Percentiles rank a stretch among this genome's conserved stretches.
Conservation (phyloP, 2,329 filamentous ascomycete species). For the Achaetomium macrosporum region DNA sequence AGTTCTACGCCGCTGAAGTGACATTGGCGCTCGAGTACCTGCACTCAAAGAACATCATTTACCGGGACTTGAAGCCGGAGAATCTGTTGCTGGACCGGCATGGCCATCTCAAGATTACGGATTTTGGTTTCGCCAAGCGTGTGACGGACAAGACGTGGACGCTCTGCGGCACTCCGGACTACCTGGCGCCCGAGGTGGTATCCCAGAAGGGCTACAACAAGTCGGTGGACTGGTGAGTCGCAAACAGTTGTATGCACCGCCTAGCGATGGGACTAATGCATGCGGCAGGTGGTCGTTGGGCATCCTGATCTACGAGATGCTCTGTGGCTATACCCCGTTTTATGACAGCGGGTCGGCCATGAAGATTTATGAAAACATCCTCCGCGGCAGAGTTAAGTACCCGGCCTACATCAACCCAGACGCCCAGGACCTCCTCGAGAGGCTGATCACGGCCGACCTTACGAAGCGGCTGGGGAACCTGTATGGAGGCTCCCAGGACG, state of each 20-base stretch:
- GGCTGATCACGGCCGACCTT: slow-evolving; percentile 88
- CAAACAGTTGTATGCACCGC: not conserved
- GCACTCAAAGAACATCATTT: slow-evolving; percentile 93
- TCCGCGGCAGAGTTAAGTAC: slow-evolving; percentile 93
- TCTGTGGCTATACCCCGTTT: slow-evolving; percentile 97
- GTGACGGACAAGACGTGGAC: slow-evolving; percentile 99
- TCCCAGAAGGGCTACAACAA: slow-evolving; percentile 99
- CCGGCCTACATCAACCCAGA: slow-evolving; percentile 92
- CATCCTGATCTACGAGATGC: slow-evolving; percentile 98
- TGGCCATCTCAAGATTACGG: slow-evolving; percentile 92
- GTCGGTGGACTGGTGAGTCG: slow-evolving; percentile 87
- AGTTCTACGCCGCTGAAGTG: slow-evolving; percentile 98
- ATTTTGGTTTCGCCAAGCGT: slow-evolving; percentile 97
- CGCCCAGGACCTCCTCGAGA: slow-evolving; percentile 85
- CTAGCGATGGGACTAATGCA: not conserved
- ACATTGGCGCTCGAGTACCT: slow-evolving; percentile 93
- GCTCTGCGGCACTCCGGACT: slow-evolving; percentile 93
- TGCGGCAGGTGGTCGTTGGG: slow-evolving; percentile 85
- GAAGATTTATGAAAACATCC: slow-evolving; percentile 99
- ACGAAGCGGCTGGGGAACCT: slow-evolving; percentile 94
- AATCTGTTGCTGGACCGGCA: slow-evolving; percentile 88
- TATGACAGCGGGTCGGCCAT: slow-evolving; percentile 97
- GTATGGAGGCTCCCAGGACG: slow-evolving; percentile 82
- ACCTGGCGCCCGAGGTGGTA: slow-evolving; percentile 96
- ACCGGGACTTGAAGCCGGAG: slow-evolving; percentile 93